These are phyloP conservation scores for Dendrocalamus sinicus DNA, from an alignment of 176 grass and related monocot genomes.

Conservation along the genomic window DNA sequence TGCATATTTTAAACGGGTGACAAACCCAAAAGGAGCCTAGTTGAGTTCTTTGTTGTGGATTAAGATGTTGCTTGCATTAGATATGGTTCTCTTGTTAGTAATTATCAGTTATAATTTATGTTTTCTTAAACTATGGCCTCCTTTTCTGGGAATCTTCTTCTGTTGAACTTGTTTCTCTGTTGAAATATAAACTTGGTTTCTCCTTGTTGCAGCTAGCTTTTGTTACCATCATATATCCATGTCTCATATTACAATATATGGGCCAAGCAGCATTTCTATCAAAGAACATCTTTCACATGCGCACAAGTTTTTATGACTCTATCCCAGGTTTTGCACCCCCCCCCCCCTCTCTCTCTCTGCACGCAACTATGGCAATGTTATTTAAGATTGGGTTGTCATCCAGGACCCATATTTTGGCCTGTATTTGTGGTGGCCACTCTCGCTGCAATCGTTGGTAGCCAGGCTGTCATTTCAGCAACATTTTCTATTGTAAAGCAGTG, in stretches of 20 bases:
- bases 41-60: slow-evolving; percentile 28
- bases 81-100: slow-evolving; percentile 18
- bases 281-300: slow-evolving; percentile 62
- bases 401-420: slow-evolving; percentile 87
- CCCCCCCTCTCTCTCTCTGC: not conserved
- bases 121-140: slow-evolving; percentile 26
- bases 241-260: slow-evolving; percentile 96
- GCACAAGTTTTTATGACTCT: slow-evolving; percentile 78
- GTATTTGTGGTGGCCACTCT: slow-evolving; percentile 92
- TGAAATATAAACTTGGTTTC: slow-evolving; percentile 22
- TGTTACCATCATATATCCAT: slow-evolving; percentile 79
- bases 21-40: slow-evolving; percentile 11
- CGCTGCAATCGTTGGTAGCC: slow-evolving; percentile 93
- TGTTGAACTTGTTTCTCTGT: slow-evolving; percentile 22
- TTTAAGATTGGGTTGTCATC: slow-evolving; percentile 43
- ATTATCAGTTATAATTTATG: not conserved
- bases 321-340: slow-evolving; percentile 72
- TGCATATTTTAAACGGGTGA: slow-evolving; percentile 15
- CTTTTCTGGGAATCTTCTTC: slow-evolving; percentile 1
- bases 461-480: slow-evolving; percentile 95
- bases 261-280: slow-evolving; percentile 98
- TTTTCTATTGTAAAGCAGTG: slow-evolving; percentile 99
- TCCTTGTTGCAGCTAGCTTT: slow-evolving; percentile 82
- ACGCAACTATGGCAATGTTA: not conserved
- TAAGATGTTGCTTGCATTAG: slow-evolving; percentile 20